These are phyloP conservation scores for Chaetomium tenue DNA, from an alignment of 495 filamentous ascomycete species.

Conservation along the genomic window DNA sequence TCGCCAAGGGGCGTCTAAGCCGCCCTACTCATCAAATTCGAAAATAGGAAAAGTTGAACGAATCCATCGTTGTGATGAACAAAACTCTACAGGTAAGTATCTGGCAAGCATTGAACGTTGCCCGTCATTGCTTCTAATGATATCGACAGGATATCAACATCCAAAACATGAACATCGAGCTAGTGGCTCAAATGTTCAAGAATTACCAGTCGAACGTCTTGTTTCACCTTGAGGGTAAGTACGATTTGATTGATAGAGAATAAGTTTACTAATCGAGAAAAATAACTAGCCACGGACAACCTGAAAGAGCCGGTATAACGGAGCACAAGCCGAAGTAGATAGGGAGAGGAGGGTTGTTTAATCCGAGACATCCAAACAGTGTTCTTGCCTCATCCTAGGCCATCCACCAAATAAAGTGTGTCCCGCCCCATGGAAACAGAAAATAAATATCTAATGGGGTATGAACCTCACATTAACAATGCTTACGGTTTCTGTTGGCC, in stretches of 20 bases:
- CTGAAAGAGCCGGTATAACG: conserved; percentile 64
- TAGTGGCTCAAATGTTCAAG: conserved; percentile 99
- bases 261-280: conserved; percentile 1
- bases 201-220: conserved; percentile 98
- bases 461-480: neutral
- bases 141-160: conserved; percentile 85
- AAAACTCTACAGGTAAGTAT: conserved; percentile 74
- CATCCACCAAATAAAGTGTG: too few species aligned
- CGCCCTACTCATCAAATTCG: neutral
- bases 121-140: conserved; percentile 6
- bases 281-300: conserved; percentile 70
- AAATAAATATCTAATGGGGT: too few species aligned
- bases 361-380: too few species aligned
- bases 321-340: too few species aligned
- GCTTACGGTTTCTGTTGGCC: neutral
- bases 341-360: too few species aligned
- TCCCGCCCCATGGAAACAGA: too few species aligned
- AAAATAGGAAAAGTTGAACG: conserved; percentile 91
- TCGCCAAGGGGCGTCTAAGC: neutral
- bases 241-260: neutral
- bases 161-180: conserved; percentile 96
- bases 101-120: neutral
- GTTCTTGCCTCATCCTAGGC: too few species aligned
- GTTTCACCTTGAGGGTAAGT: conserved; percentile 91
- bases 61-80: conserved; percentile 88